Base-by-base conservation (phyloP, 768 basidiomycete genomes). In the Tricholoma terreum region DNA sequence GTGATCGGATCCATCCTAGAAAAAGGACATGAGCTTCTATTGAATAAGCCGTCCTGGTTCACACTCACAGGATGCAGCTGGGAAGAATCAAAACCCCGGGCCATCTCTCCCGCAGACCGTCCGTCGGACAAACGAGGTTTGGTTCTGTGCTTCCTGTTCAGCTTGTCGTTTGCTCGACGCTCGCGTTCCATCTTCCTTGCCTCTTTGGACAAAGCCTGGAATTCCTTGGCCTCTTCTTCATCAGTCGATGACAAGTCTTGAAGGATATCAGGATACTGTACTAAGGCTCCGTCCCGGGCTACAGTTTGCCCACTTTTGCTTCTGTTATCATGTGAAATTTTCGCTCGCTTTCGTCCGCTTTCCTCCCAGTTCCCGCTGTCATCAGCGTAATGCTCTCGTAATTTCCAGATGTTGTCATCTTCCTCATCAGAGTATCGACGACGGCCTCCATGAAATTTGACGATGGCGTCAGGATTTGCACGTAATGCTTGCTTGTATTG, bases 401-500 rank as follows among this genome's bases (percentile, higher is more conserved):
- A 71, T 27, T 74, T 72, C 48, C 67, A 68, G 15, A 70, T 64
- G 34, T 70, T 59, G 27, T 70, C 74, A 45, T 72, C 69, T 11
- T 62, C 66, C 2, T 61, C 59, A 40, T 65, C 66, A 5, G 62
- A 63, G 56, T 60, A 71, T 22, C 67, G 70, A 35, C 63, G 66
- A 54, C 59, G 58, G 14, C 56, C 54, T 17, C 49, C 64, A 30
- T 60, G 67, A 22, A 77, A 55, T 55, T 80, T 84, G 45, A 91
- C 77, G 42, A 90, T 82, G 1, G 89, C 89, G 19, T 90, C 90
- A 2, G 87, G 89, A 58, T 78, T 80, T 0, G 66, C 61, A 30
- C 74, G 75, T 60, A 90, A 69, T 51, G 78, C 75, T 12, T 69
- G 67, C 55, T 81, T 78, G 66, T 90, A 90, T 35, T 69, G 38